Conservation (phyloP, 179 eudicot genomes). For the Vitellaria paradoxa region DNA sequence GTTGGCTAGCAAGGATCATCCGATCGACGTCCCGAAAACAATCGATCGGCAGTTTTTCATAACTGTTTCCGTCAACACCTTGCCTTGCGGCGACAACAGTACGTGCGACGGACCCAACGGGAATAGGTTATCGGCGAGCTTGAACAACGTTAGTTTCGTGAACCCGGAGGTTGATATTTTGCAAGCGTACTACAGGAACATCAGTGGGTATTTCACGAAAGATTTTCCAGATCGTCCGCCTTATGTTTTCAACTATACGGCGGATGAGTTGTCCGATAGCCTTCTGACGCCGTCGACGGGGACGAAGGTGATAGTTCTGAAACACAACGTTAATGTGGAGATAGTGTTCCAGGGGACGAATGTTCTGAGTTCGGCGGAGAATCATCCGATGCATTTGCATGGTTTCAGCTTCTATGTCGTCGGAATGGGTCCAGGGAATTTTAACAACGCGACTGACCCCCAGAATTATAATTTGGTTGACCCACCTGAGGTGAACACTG, state of each 20-base stretch:
- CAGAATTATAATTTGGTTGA: background rate
- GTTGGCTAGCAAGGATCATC: conserved; percentile 24
- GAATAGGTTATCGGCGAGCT: background rate
- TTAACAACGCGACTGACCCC: background rate
- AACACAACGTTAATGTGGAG: background rate
- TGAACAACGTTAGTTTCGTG: background rate
- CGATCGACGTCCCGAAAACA: conserved; percentile 27
- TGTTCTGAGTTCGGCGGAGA: background rate
- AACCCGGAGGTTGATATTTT: background rate
- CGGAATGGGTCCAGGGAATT: background rate
- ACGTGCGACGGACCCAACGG: background rate
- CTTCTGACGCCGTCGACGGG: background rate
- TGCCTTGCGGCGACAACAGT: background rate
- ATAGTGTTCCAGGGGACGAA: conserved; percentile 6
- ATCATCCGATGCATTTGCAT: conserved; percentile 8
- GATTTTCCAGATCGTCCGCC: background rate
- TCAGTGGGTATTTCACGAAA: background rate
- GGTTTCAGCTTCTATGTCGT: background rate
- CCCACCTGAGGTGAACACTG: background rate
- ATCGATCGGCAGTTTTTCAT: background rate
- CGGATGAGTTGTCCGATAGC: background rate
- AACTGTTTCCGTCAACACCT: background rate
- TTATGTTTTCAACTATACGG: background rate
- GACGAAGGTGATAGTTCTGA: background rate
- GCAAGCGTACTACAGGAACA: background rate